Base-by-base conservation (phyloP, 768 basidiomycete genomes). In the Candolleomyces eurysporus region DNA sequence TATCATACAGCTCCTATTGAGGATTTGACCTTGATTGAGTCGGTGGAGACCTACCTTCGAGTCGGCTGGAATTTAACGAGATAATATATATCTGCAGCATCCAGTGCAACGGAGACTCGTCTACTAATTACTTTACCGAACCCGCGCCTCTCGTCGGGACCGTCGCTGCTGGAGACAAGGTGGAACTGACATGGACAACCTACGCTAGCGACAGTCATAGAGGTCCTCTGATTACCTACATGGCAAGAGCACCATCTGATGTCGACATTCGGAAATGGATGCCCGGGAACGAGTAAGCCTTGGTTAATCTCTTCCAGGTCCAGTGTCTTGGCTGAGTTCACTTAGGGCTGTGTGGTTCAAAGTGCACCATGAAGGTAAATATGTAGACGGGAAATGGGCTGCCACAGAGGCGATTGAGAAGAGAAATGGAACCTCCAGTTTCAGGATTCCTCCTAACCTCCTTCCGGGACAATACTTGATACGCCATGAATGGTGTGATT, bases 331-430 rank as follows among this genome's bases (percentile, higher is more conserved):
- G n/a, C 40, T 40, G 11, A 45, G 36, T 19, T 11, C 11, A 11
- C 36, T 26, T 42, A 80, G 78, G 32, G 75, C 76, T 9, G 79
- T 81, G 5, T 82, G 80, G 81, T 81, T 80, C 77, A 81, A 82
- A 65, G 72, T 82, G 9, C 72, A 71, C 21, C 67, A 82, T 55
- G 46, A 68, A 17, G 82, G 82, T 22, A 79, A 79, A 66, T 72
- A 70, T 11, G 64, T 74, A 5, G 74, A 73, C 51, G 81, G 79
- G 11, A 72, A 71, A 59, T 80, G 79, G 80, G 80, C 78, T 7
- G 69, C 78, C 14, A 74, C 77, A 0, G 75, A 77, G 57, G 58
- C 75, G 22, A 69, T 80, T 26, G 66, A 66, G 10, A 74, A 73
- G 3, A 61, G 68, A 21, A 70, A 78, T 61, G 72, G 73, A 50